phyloP scores from a whole-genome alignment of 768 basidiomycete genomes.

The Kwoniella pini region DNA sequence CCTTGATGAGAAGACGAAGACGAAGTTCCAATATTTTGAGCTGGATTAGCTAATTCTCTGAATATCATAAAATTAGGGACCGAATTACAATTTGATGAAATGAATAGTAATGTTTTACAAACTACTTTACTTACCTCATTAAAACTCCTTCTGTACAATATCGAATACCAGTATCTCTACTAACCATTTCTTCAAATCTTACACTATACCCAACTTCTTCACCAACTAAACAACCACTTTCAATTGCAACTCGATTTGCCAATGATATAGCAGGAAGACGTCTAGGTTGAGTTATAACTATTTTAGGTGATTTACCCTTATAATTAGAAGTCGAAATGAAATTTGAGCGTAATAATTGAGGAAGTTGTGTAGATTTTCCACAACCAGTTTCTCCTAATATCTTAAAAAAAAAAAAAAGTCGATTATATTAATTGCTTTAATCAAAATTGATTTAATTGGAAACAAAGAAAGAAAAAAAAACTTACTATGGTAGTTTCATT shows the following conservation, averaged over 20 bases:
- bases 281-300: conserved; percentile 52
- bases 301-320: conserved; percentile 10
- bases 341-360: conserved; percentile 46
- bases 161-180: conserved; percentile 37
- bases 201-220: conserved; percentile 53
- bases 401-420: conserved; percentile 25
- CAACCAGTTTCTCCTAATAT: conserved; percentile 54
- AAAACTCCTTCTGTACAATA: conserved; percentile 53
- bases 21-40: background rate
- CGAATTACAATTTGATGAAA: too few relatives aligned
- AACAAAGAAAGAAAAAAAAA: background rate
- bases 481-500: conserved; percentile 52
- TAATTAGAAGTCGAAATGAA: conserved; percentile 17
- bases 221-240: conserved; percentile 48
- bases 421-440: conserved; percentile 51
- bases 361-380: conserved; percentile 54
- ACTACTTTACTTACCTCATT: conserved; percentile 51
- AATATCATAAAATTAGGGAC: too few relatives aligned
- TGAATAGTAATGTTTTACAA: too few relatives aligned
- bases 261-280: conserved; percentile 49
- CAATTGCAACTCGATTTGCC: conserved; percentile 46
- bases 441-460: conserved; percentile 25
- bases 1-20: conserved; percentile 10
- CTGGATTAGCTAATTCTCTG: conserved; percentile 42
- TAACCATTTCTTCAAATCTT: conserved; percentile 48